Conservation (phyloP, 441 rosid genomes). For the Omphalea diandra region DNA sequence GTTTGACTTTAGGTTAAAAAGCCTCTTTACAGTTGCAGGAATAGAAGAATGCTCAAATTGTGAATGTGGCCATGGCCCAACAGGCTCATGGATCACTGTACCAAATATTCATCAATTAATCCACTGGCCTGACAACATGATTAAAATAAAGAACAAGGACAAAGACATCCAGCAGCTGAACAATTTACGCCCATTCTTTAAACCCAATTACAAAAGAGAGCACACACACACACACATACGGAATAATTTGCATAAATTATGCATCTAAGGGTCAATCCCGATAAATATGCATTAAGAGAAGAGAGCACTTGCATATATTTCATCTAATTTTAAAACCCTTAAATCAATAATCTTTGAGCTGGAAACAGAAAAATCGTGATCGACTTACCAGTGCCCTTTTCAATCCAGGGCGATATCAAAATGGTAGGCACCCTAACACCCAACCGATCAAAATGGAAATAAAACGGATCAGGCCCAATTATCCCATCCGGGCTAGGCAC, state of each 20-base stretch:
- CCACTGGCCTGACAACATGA: neutral
- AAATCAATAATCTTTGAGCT: too few species aligned
- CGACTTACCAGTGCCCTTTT: constrained; percentile 84
- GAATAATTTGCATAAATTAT: neutral
- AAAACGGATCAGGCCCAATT: constrained; percentile 81
- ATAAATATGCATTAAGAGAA: neutral
- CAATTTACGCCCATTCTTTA: neutral
- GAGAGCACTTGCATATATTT: too few species aligned
- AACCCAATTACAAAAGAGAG: neutral
- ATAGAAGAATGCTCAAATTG: constrained; percentile 87
- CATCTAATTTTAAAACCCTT: too few species aligned
- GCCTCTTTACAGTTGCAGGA: constrained; percentile 81
- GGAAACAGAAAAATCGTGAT: too few species aligned
- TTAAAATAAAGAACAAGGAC: neutral
- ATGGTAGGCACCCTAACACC: constrained; percentile 90
- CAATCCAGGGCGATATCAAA: constrained; percentile 86
- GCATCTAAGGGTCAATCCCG: neutral
- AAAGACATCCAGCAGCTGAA: neutral
- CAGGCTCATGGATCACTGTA: constrained; percentile 38
- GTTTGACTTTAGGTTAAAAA: constrained; percentile 76
- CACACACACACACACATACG: too few species aligned
- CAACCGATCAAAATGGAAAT: constrained; percentile 77
- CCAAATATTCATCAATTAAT: neutral
- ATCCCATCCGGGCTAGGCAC: constrained; percentile 95
- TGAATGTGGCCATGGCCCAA: constrained; percentile 46